Evolutionary conservation across 768 basidiomycete genomes (phyloP).

Genomic region (Tubosaeta sp.): DNA sequence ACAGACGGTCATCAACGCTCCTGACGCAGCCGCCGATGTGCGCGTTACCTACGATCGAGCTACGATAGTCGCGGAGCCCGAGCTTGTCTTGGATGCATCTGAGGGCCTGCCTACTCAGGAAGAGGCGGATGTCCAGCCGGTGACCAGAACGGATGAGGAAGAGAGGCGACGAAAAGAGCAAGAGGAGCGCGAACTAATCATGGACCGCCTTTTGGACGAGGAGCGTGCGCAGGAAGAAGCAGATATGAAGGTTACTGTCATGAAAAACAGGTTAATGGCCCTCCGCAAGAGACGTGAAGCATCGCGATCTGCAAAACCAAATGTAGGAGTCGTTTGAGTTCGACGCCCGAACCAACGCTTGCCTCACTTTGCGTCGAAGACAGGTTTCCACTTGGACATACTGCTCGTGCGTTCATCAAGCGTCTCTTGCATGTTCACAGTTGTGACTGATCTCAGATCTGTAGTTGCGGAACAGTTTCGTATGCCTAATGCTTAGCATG

Average conservation of each 20-base stretch:
- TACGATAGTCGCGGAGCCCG: constrained; percentile 68
- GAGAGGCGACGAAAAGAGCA: constrained; percentile 49
- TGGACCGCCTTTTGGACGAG: constrained; percentile 82
- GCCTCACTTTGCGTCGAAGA: neutral
- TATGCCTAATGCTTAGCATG: neutral
- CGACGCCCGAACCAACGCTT: neutral
- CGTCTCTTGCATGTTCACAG: neutral
- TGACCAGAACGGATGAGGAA: constrained; percentile 28
- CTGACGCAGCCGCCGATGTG: constrained; percentile 34
- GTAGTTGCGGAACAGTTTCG: neutral
- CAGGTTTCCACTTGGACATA: neutral
- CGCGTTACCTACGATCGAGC: constrained; percentile 53
- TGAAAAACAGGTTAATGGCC: constrained; percentile 64
- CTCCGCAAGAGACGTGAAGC: constrained; percentile 46
- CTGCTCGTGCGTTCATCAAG: neutral
- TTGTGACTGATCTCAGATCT: neutral
- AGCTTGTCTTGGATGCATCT: constrained; percentile 42
- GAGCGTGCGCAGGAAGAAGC: constrained; percentile 86
- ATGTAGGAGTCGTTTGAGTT: constrained; percentile 14
- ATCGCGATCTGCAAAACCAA: constrained; percentile 19
- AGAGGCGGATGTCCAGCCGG: constrained; percentile 18
- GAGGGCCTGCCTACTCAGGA: constrained; percentile 46
- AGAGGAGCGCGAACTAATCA: constrained; percentile 78
- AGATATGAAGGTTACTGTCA: constrained; percentile 62
- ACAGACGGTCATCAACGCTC: constrained; percentile 49